A percentile compares a stretch with the other conserved stretches of the same genome.
phyloP scores from a whole-genome alignment of 1,139 yeast genomes.

The Blastobotrys capitulatus region DNA sequence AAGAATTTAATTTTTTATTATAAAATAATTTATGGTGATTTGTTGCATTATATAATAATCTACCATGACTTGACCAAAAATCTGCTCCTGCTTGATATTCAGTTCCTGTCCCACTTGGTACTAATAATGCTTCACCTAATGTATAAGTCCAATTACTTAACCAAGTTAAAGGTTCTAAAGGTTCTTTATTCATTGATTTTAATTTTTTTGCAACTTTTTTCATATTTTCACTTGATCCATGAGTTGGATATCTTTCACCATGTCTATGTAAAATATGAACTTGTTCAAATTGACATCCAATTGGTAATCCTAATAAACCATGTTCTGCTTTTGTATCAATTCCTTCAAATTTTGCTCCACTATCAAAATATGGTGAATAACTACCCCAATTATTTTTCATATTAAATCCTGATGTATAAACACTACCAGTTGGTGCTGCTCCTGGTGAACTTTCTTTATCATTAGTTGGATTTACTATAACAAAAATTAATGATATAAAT shows the following conservation, averaged over 20 bases:
- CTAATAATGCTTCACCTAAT: constrained; percentile 34
- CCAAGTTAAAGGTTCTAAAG: constrained; percentile 29
- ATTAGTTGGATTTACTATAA: constrained; percentile 21
- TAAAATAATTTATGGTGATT: constrained; percentile 21
- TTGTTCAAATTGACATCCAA: constrained; percentile 30
- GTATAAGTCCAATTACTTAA: constrained; percentile 33
- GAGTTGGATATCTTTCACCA: constrained; percentile 39
- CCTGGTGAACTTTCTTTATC: constrained; percentile 30
- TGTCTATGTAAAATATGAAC: constrained; percentile 41
- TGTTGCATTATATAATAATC: constrained; percentile 32
- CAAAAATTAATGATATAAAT: constrained; percentile 24
- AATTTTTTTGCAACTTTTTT: constrained; percentile 28
- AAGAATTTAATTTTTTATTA: constrained; percentile 26
- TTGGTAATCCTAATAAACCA: constrained; percentile 29
- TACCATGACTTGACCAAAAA: constrained; percentile 41
- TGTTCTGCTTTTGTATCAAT: constrained; percentile 21
- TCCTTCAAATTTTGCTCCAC: constrained; percentile 34
- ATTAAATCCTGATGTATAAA: constrained; percentile 35
- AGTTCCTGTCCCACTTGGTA: constrained; percentile 37
- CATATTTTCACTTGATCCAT: constrained; percentile 28
- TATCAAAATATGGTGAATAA: constrained; percentile 37
- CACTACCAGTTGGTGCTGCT: constrained; percentile 38
- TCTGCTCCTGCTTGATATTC: constrained; percentile 36
- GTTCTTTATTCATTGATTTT: constrained; percentile 26
- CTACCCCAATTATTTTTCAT: constrained; percentile 41